Evolutionary conservation across 1,139 yeast species (phyloP).

Genomic region (Protomyces inundatus): DNA sequence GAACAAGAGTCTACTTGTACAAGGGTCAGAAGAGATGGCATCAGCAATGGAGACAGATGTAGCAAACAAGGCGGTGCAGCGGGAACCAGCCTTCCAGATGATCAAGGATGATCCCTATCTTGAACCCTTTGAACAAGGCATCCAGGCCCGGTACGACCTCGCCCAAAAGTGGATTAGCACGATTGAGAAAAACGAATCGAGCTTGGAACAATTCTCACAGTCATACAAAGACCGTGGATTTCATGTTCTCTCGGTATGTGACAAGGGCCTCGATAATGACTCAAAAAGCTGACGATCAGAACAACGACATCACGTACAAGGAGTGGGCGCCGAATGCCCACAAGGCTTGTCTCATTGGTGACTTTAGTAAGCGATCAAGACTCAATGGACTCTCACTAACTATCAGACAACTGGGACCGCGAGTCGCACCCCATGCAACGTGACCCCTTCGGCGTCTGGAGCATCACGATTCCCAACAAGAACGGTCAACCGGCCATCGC

Average conservation of each 20-base stretch:
- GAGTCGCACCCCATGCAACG: conserved; percentile 52
- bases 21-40: too few relatives aligned
- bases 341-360: conserved; percentile 74
- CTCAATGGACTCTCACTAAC: neutral
- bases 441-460: conserved; percentile 67
- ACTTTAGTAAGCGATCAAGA: conserved; percentile 49
- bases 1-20: too few relatives aligned
- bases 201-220: conserved; percentile 48
- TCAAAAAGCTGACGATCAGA: neutral
- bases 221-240: conserved; percentile 72
- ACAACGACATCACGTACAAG: conserved; percentile 54
- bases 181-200: conserved; percentile 46
- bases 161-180: conserved; percentile 57
- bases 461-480: conserved; percentile 49
- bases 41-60: too few relatives aligned
- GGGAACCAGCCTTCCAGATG: conserved; percentile 44
- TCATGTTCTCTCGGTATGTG: conserved; percentile 48
- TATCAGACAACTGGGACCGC: conserved; percentile 60
- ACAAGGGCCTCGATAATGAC: neutral
- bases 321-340: conserved; percentile 90
- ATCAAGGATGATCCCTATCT: conserved; percentile 67
- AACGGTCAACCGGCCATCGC: conserved; percentile 61
- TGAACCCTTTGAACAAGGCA: conserved; percentile 64
- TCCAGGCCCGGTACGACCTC: conserved; percentile 50
- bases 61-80: neutral